Evolutionary conservation across 176 grass and related monocot species (phyloP).

Genomic region (Musa itinerans): DNA sequence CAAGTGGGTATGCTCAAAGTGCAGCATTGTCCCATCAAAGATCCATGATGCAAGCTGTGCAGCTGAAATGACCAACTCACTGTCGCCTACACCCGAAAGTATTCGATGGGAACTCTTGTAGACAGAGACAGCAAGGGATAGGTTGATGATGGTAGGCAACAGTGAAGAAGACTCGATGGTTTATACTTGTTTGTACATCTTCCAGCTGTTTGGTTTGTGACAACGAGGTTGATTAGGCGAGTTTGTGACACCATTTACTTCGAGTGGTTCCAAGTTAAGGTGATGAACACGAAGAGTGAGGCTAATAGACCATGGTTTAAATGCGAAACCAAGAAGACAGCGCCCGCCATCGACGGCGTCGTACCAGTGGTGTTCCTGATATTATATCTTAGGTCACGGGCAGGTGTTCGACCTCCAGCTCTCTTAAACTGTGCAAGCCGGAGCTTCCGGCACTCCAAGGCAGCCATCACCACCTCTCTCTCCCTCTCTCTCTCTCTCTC

Average conservation of each 20-base stretch:
- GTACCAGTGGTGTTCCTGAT: neutral
- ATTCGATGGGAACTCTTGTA: too few relatives aligned
- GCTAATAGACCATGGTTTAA: neutral
- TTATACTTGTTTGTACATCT: neutral
- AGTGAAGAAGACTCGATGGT: neutral
- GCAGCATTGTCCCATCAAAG: too few relatives aligned
- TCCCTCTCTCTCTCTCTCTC: neutral
- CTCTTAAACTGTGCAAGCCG: neutral
- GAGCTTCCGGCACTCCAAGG: neutral
- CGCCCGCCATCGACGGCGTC: conserved; percentile 1
- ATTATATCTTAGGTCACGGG: neutral
- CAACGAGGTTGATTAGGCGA: neutral
- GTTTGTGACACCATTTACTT: too few relatives aligned
- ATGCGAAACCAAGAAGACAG: neutral
- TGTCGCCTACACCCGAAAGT: too few relatives aligned
- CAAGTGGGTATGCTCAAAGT: too few relatives aligned
- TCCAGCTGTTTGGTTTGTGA: neutral
- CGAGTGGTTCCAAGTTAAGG: too few relatives aligned
- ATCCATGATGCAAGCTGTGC: too few relatives aligned
- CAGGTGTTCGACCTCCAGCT: neutral
- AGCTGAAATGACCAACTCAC: too few relatives aligned
- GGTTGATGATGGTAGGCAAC: neutral
- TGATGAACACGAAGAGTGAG: neutral
- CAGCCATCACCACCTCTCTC: neutral
- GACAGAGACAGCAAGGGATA: neutral